These are phyloP conservation scores for Hyphodiscus sp. DNA, from an alignment of 2,329 filamentous ascomycete species.

Conservation along the genomic window DNA sequence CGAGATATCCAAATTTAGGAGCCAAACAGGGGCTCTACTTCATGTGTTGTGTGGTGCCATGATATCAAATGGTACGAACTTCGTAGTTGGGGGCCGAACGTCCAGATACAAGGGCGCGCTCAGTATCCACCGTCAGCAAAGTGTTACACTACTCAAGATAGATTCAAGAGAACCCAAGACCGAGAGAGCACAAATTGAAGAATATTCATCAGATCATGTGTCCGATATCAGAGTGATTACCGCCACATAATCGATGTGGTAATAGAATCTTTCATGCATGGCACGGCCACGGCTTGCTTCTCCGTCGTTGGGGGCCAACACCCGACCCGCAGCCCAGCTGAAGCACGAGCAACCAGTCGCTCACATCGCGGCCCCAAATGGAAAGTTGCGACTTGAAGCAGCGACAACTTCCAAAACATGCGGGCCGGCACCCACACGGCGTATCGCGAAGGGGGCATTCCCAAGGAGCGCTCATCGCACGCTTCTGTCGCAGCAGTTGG, in stretches of 20 bases:
- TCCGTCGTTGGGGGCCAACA: too few relatives aligned
- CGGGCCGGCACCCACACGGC: not conserved
- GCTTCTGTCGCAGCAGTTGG: too few relatives aligned
- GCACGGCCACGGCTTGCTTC: not conserved
- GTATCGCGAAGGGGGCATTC: not conserved
- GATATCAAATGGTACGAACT: not conserved
- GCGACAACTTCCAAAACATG: not conserved
- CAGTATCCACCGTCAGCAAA: not conserved
- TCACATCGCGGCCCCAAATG: too few relatives aligned
- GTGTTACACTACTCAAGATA: not conserved
- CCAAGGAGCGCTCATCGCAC: too few relatives aligned
- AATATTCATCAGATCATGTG: too few relatives aligned
- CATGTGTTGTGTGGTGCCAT: not conserved
- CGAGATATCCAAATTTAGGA: conserved; percentile 5
- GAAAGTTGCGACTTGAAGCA: too few relatives aligned
- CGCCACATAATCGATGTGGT: not conserved
- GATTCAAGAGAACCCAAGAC: too few relatives aligned
- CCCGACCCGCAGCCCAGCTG: not conserved
- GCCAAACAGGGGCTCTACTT: not conserved
- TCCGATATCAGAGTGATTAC: not conserved
- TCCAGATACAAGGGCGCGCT: not conserved
- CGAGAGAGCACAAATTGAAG: too few relatives aligned
- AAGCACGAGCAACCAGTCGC: not conserved
- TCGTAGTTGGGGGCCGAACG: not conserved
- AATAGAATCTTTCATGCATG: not conserved